phyloP scores from a whole-genome alignment of 352 stramenopile species.

The Pythium myriotylum region DNA sequence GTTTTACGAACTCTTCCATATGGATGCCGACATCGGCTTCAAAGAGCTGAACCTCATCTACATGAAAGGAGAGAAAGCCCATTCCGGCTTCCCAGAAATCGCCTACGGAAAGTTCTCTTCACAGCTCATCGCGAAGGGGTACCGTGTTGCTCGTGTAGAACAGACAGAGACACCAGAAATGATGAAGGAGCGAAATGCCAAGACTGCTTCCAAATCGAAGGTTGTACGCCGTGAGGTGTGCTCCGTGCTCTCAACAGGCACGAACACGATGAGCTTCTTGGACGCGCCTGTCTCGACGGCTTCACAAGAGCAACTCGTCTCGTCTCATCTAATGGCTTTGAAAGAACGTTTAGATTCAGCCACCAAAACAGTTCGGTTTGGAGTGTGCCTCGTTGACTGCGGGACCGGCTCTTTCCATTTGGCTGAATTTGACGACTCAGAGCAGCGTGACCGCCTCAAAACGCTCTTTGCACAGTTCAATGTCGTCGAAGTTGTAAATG shows the following conservation, averaged over 20 bases:
- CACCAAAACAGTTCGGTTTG: conserved; percentile 75
- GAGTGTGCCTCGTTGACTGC: conserved; percentile 95
- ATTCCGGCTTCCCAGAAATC: conserved; percentile 98
- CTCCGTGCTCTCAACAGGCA: conserved; percentile 94
- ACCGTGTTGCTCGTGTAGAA: conserved; percentile 98
- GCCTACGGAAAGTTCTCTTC: conserved; percentile 97
- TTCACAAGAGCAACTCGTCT: conserved; percentile 45
- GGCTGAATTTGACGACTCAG: conserved; percentile 97
- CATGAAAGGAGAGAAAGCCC: conserved; percentile 98
- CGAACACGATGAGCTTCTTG: conserved; percentile 95
- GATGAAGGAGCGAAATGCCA: conserved; percentile 93
- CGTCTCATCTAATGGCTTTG: conserved; percentile 61
- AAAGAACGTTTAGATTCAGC: conserved; percentile 67
- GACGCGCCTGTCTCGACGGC: conserved; percentile 71
- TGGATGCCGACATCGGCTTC: conserved; percentile 98
- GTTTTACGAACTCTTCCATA: conserved; percentile 97
- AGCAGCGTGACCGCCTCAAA: conserved; percentile 93
- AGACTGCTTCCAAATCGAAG: conserved; percentile 73
- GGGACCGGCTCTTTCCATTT: conserved; percentile 93
- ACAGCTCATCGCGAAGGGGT: conserved; percentile 94
- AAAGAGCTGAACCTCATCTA: conserved; percentile 96
- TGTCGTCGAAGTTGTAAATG: conserved; percentile 84
- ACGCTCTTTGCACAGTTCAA: conserved; percentile 93
- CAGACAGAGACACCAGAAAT: conserved; percentile 99
- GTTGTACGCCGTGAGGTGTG: conserved; percentile 96